phyloP scores from a whole-genome alignment of 495 filamentous ascomycete genomes.

The Podospora pseudopauciseta region DNA sequence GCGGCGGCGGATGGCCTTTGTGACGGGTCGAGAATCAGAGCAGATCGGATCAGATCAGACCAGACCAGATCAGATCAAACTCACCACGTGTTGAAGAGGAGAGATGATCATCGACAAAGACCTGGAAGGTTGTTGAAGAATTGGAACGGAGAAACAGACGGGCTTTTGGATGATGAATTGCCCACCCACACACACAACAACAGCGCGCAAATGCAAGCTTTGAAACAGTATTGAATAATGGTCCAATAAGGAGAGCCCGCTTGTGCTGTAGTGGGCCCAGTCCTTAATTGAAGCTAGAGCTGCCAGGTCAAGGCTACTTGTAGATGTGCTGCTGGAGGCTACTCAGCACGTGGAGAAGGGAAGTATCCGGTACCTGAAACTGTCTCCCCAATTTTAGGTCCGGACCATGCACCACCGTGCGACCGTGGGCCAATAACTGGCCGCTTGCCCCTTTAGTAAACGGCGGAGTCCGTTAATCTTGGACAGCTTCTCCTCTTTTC shows the following conservation, averaged over 20 bases:
- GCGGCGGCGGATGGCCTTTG: not conserved
- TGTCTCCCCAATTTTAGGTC: constrained; percentile 20
- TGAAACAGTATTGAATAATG: not conserved
- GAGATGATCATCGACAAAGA: not conserved
- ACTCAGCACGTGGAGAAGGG: not conserved
- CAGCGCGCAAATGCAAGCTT: too few species aligned
- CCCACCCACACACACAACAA: too few species aligned
- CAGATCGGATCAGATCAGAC: not conserved
- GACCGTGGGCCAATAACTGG: constrained; percentile 8
- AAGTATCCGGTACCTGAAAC: constrained; percentile 20
- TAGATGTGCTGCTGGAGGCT: not conserved
- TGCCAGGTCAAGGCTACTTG: constrained; percentile 15
- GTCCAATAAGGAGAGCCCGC: not conserved
- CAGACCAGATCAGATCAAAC: not conserved
- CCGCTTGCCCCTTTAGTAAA: constrained; percentile 27
- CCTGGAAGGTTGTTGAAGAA: not conserved
- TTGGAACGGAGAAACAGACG: not conserved
- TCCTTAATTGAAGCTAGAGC: not conserved
- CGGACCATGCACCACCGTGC: constrained; percentile 29
- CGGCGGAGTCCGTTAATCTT: not conserved
- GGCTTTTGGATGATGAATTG: too few species aligned
- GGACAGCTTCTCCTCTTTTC: not conserved
- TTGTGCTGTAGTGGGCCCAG: not conserved
- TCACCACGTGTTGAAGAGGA: not conserved
- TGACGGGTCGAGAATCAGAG: too few species aligned